These are phyloP conservation scores for Lachancea meyersii DNA, from an alignment of 805 yeast genomes.

Conservation along the genomic window DNA sequence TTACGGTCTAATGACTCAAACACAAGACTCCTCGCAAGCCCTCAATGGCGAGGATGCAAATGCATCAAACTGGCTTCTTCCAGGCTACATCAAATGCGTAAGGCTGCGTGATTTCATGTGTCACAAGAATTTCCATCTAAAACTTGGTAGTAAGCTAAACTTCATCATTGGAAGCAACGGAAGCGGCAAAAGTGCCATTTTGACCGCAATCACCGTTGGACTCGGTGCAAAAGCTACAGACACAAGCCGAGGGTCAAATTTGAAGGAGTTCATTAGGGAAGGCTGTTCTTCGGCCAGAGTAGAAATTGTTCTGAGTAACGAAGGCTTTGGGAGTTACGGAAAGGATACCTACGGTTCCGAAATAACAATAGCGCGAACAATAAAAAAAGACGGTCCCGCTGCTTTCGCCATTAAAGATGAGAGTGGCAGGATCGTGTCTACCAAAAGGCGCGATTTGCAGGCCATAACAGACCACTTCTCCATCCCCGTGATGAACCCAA, in stretches of 20 bases:
- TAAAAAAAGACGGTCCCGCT: constrained; percentile 47
- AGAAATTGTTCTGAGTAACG: constrained; percentile 55
- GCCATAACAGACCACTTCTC: constrained; percentile 63
- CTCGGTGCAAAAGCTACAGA: constrained; percentile 83
- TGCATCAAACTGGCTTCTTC: constrained; percentile 11
- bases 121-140: constrained; percentile 71
- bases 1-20: constrained; percentile 29
- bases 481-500: constrained; percentile 80
- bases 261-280: constrained; percentile 67
- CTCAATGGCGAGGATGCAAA: constrained; percentile 8
- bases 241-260: constrained; percentile 75
- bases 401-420: constrained; percentile 51
- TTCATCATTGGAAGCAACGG: constrained; percentile 89
- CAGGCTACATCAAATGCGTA: constrained; percentile 67
- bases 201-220: constrained; percentile 83
- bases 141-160: constrained; percentile 72
- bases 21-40: constrained; percentile 17
- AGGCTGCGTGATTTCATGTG: constrained; percentile 79
- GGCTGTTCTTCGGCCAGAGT: constrained; percentile 69
- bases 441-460: constrained; percentile 59
- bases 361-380: constrained; percentile 63
- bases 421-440: constrained; percentile 47
- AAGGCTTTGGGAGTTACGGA: constrained; percentile 58
- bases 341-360: constrained; percentile 61
- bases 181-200: constrained; percentile 81